Evolutionary conservation across 164 flowering plant species (phyloP), one percentile per base, ranked within the genome.

Genomic region (Macadamia integrifolia): DNA sequence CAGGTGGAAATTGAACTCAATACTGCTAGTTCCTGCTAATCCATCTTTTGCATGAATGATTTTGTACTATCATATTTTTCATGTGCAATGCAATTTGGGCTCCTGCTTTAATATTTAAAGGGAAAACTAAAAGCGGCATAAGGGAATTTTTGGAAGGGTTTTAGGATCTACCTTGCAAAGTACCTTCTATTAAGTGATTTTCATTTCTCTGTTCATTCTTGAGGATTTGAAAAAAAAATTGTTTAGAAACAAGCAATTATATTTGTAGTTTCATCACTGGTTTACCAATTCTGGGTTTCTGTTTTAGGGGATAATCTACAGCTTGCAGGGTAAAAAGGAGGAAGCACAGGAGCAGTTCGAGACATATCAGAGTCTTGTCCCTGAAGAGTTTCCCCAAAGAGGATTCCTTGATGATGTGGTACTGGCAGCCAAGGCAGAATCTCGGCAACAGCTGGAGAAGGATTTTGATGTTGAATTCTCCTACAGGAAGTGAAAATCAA

Each of bases 371-470:
- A 83, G 87, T 65, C 93, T 93, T 71, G 92, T 89, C 46, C 97
- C 96, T 0, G 82, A 89, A 66, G 98, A 91, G 73, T 89, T 88
- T 72, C 97, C 96, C 6, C 88, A 91, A 61, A 89, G 89, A 81
- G 84, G 86, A 55, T 91, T 86, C 77, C 89, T 93, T 6, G 96
- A 91, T 66, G 98, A 89, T 75, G 86, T 87, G 66, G 83, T 87
- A 28, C 35, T 88, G 57, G 78, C 84, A 30, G 97, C 98, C 42
- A 89, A 83, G 77, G 70, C 83, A 57, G 86, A 83, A 67, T 71
- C 94, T 35, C 77, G 64, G 60, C 81, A 80, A 70, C 75, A 68
- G 70, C 79, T 86, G 17, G 74, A 79, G 71, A 81, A 85, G 80
- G 85, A 84, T 50, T 80, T 89, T 65, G 60, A 65, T 35, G 73